Conservation (phyloP, 2,329 filamentous ascomycete species). For the Curvularia verruculosa region DNA sequence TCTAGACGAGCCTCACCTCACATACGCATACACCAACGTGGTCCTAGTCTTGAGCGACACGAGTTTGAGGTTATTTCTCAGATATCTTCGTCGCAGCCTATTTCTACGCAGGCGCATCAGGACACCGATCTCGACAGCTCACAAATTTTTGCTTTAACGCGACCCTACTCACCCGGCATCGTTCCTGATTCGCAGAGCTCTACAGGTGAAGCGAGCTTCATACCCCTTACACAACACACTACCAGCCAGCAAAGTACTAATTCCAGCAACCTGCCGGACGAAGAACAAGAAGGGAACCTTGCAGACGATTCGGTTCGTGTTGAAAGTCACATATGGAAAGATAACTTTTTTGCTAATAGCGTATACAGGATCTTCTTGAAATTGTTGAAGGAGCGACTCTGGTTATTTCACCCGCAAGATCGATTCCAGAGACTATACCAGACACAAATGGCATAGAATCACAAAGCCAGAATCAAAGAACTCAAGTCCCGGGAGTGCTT, state of each 20-base stretch:
- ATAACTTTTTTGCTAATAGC: slow-evolving; percentile 13
- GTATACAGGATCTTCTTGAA: slow-evolving; percentile 21
- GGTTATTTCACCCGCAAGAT: slow-evolving; percentile 26
- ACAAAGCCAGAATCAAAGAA: slow-evolving; percentile 18
- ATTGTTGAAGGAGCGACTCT: slow-evolving; percentile 18
- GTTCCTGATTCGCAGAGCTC: slow-evolving; percentile 40
- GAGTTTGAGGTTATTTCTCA: slow-evolving; percentile 33
- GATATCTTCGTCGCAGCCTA: slow-evolving; percentile 12
- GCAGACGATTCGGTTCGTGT: slow-evolving; percentile 21
- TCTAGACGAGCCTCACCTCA: slow-evolving; percentile 12
- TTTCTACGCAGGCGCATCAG: slow-evolving; percentile 4
- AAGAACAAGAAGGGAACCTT: slow-evolving; percentile 13
- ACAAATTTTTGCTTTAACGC: slow-evolving; percentile 18
- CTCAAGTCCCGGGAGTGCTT: slow-evolving; percentile 11
- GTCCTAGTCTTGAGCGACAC: slow-evolving; percentile 25
- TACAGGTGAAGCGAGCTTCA: slow-evolving; percentile 29
- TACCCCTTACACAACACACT: slow-evolving; percentile 30
- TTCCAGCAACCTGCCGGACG: slow-evolving; percentile 7
- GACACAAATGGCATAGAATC: slow-evolving; percentile 26
- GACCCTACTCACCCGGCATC: slow-evolving; percentile 22
- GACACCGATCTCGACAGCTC: slow-evolving; percentile 28
- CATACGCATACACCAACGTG: slow-evolving; percentile 24
- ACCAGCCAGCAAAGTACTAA: slow-evolving; percentile 12
- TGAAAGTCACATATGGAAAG: neutral
- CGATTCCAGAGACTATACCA: slow-evolving; percentile 38